Evolutionary conservation across 75 land plant species (phyloP).

Genomic region (Cryptomeria japonica): DNA sequence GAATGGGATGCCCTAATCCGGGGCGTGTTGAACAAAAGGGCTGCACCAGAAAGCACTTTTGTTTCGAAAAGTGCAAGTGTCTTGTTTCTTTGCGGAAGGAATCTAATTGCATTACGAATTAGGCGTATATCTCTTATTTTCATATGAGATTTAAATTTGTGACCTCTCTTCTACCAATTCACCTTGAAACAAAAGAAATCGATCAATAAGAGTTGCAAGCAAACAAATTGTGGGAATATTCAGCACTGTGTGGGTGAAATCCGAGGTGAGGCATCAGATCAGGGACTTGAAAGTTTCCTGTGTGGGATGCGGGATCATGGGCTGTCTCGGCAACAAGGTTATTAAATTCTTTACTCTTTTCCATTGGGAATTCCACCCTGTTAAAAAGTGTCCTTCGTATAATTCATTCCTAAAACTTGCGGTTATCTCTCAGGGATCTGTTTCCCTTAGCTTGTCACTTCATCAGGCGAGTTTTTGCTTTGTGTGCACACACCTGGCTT

Average conservation of each 20-base stretch:
- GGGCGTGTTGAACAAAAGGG: constrained; percentile 38
- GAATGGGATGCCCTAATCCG: constrained; percentile 69
- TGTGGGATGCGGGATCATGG: constrained; percentile 85
- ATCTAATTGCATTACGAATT: no score
- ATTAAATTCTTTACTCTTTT: not conserved
- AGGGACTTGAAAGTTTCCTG: constrained; percentile 64
- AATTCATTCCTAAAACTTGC: not conserved
- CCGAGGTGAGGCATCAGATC: constrained; percentile 45
- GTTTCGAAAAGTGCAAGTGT: not conserved
- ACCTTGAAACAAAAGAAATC: constrained; percentile 2
- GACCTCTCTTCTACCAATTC: no score
- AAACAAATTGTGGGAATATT: constrained; percentile 96
- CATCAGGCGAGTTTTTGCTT: constrained; percentile 74
- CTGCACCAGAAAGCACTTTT: not conserved
- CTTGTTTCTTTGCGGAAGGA: no score
- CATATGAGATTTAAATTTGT: no score
- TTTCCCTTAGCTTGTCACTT: constrained; percentile 79
- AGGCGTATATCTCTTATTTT: no score
- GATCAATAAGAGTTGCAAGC: constrained; percentile 55
- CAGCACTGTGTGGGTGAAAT: constrained; percentile 78
- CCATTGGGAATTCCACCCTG: not conserved
- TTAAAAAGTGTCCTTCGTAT: not conserved
- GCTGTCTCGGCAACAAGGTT: constrained; percentile 92
- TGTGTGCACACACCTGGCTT: constrained; percentile 84
- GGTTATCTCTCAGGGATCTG: constrained; percentile 57